Base-by-base conservation (phyloP, 2,329 filamentous ascomycete species). In the Plenodomus tracheiphilus region DNA sequence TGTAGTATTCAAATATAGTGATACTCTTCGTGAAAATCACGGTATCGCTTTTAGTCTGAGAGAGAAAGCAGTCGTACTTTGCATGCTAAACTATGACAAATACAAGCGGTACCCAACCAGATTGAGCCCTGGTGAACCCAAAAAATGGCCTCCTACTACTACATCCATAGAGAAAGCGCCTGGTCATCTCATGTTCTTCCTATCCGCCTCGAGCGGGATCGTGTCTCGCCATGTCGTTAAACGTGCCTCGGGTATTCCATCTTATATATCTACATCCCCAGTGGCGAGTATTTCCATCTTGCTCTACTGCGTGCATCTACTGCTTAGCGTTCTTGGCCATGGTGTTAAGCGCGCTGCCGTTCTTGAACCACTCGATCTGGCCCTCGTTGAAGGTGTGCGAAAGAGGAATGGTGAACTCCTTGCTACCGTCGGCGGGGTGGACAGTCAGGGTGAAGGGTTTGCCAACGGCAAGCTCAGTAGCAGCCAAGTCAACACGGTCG, bases 301-400 rank as follows among this genome's bases (percentile, higher is more conserved):
- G 21, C 44, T 47, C 21, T 47, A 25, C 39, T 28, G 5, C 40
- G 19, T 20, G 34, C 46, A 54, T 61, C 49, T 67, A 68, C 44
- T 59, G 52, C 52, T 67, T 64, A n/a, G 51, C 46, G 25, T 65
- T 53, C 85, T 94, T 95, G 63, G 93, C 92, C 93, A 99, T 99
- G 66, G 92, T 97, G 86, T 99, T 99, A 62, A 99, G 83, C 47
- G 94, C 94, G 70, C 87, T 92, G 62, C 94, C 94, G 76, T 97
- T 95, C 84, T 91, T 92, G 85, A 99, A 99, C 94, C 94, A 99
- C 80, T 97, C 88, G 57, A 99, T 88, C 81, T 99, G 94, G 65
- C 89, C 85, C 75, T 91, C 91, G 83, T 99, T 99, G 87, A 96
- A 99, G 60, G 94, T 99, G 81, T 99, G 94, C 62, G 83, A 83